A percentile compares a stretch with the other conserved stretches of the same genome.
Conservation (phyloP, 1,284 basidiomycete genomes). For the Melampsora americana region DNA sequence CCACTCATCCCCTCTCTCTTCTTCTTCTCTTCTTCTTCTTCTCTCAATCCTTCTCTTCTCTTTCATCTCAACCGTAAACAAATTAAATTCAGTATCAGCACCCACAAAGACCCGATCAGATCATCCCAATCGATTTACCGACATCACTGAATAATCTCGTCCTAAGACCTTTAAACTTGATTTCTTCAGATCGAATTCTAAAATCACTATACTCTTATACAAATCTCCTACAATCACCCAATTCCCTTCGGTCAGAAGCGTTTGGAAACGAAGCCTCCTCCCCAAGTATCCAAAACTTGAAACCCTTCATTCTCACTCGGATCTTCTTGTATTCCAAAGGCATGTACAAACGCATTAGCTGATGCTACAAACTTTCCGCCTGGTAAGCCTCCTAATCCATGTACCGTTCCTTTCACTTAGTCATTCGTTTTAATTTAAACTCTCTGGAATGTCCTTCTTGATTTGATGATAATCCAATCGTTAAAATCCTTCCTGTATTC, state of each 20-base stretch:
- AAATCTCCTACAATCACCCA: conserved; percentile 22
- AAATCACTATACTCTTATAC: conserved; percentile 27
- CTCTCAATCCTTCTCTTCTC: not conserved
- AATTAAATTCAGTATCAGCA: conserved; percentile 33
- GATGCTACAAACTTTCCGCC: conserved; percentile 32
- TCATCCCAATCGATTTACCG: conserved; percentile 25
- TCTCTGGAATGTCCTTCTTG: not conserved
- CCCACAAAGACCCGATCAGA: conserved; percentile 33
- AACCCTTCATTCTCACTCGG: conserved; percentile 4
- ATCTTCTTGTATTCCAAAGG: conserved; percentile 11
- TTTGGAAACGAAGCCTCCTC: conserved; percentile 35
- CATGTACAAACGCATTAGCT: conserved; percentile 35
- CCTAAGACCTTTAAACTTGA: conserved; percentile 16
- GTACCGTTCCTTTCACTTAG: conserved; percentile 21
- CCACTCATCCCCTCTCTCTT: not conserved
- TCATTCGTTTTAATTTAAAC: conserved; percentile 7
- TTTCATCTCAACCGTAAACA: conserved; percentile 20
- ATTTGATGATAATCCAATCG: conserved; percentile 1
- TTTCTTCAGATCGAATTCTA: conserved; percentile 20
- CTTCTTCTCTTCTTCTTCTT: not conserved
- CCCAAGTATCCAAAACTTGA: conserved; percentile 37
- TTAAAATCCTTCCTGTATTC: conserved; percentile 23
- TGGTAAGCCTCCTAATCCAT: conserved; percentile 32
- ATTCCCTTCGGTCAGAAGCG: conserved; percentile 18
- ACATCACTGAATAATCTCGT: conserved; percentile 19